phyloP scores from a whole-genome alignment of 2,329 filamentous ascomycete genomes.

The Colletotrichum incanum region DNA sequence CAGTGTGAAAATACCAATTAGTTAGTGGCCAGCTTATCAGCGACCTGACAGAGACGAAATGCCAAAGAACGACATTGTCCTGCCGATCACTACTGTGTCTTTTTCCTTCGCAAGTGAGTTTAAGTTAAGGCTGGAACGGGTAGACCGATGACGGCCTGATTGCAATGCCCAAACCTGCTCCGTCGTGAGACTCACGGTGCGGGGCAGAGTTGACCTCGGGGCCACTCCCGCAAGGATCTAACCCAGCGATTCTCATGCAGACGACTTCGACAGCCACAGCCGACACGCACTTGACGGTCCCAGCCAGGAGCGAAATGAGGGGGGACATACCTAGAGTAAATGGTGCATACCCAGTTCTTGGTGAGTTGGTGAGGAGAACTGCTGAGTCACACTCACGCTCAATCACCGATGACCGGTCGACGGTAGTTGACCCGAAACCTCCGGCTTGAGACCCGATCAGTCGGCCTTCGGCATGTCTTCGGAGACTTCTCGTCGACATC shows the following conservation, averaged over 20 bases:
- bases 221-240: constrained; percentile 17
- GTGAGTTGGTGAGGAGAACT: neutral
- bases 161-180: neutral
- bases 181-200: constrained; percentile 7
- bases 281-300: no score
- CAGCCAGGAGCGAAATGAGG: neutral
- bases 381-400: constrained; percentile 12
- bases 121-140: neutral
- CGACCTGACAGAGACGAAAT: constrained; percentile 33
- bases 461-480: constrained; percentile 24
- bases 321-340: no score
- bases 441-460: constrained; percentile 7
- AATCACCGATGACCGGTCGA: neutral
- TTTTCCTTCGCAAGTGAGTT: neutral
- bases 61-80: constrained; percentile 14
- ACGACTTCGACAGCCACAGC: neutral
- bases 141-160: neutral
- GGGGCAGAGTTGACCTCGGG: constrained; percentile 13
- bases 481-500: constrained; percentile 44
- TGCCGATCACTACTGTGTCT: neutral
- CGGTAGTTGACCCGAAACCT: constrained; percentile 2
- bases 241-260: constrained; percentile 11
- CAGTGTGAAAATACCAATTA: constrained; percentile 40
- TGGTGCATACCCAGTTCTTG: neutral
- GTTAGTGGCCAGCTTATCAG: constrained; percentile 35